phyloP scores from a whole-genome alignment of 495 filamentous ascomycete genomes.

The Daldinia loculata region DNA sequence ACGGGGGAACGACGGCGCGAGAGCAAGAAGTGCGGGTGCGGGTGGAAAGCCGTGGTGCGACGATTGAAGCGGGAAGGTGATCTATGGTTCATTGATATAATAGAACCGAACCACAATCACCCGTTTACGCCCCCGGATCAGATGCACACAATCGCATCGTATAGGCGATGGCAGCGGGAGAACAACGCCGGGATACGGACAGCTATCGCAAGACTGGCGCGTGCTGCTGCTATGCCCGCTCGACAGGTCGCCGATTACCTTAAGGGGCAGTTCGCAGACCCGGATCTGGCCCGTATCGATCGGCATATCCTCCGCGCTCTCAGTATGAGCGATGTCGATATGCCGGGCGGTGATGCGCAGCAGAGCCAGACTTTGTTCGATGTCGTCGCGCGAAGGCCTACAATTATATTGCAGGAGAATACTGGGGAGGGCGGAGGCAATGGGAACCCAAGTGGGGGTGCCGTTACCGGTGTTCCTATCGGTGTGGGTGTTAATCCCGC shows the following conservation, averaged over 20 bases:
- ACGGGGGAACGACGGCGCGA: conserved; percentile 45
- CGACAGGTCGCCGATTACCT: conserved; percentile 39
- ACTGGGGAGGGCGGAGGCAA: not conserved
- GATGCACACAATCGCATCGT: conserved; percentile 45
- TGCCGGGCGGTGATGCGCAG: conserved; percentile 13
- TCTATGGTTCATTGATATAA: conserved; percentile 42
- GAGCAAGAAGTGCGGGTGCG: conserved; percentile 43
- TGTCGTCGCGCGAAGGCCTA: conserved; percentile 36
- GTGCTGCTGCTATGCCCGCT: conserved; percentile 43
- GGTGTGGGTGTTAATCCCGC: not conserved
- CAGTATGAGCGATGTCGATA: conserved; percentile 39
- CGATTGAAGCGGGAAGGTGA: conserved; percentile 44
- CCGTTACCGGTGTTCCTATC: not conserved
- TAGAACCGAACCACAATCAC: conserved; percentile 41
- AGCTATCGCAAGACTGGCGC: conserved; percentile 34
- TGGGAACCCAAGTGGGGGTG: not conserved
- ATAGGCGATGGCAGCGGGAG: conserved; percentile 46
- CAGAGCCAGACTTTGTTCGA: conserved; percentile 33
- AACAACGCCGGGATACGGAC: conserved; percentile 44
- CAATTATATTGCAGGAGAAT: conserved; percentile 42
- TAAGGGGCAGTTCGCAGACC: conserved; percentile 38
- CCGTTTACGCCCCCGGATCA: conserved; percentile 40
- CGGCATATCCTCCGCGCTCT: conserved; percentile 42
- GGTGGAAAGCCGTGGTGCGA: conserved; percentile 42
- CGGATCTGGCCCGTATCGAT: conserved; percentile 41